These are phyloP conservation scores for Paxillus rubicundulus DNA, from an alignment of 768 basidiomycete species.

Conservation along the genomic window DNA sequence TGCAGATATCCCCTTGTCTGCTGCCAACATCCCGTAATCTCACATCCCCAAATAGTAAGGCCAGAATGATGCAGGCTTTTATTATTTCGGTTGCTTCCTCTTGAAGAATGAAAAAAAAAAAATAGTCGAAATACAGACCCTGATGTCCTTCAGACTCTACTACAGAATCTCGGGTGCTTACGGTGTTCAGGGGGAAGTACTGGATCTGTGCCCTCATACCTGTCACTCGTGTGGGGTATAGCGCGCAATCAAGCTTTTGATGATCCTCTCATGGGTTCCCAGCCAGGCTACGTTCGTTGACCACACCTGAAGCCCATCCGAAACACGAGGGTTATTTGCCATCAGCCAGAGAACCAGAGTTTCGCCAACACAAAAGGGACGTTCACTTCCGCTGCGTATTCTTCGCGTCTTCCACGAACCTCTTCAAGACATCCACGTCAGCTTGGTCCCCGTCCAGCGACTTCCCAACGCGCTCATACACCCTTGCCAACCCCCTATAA, in stretches of 20 bases:
- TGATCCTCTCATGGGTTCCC: too few relatives aligned
- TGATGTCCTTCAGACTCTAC: too few relatives aligned
- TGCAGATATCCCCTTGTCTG: conserved; percentile 17
- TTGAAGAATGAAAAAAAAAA: background rate
- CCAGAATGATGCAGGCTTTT: conserved; percentile 4
- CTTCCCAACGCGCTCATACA: conserved; percentile 44
- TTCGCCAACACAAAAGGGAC: conserved; percentile 15
- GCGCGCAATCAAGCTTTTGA: too few relatives aligned
- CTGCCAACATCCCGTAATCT: conserved; percentile 22
- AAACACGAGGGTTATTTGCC: too few relatives aligned
- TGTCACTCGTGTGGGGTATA: too few relatives aligned
- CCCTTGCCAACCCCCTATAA: conserved; percentile 45
- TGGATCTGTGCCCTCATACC: too few relatives aligned
- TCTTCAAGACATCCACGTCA: conserved; percentile 40
- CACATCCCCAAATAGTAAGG: conserved; percentile 20
- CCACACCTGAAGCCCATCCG: too few relatives aligned
- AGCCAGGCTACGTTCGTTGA: too few relatives aligned
- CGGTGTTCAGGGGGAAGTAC: background rate
- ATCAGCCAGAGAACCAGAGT: too few relatives aligned
- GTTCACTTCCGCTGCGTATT: conserved; percentile 6
- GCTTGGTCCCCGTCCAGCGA: conserved; percentile 37
- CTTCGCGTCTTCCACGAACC: conserved; percentile 49
- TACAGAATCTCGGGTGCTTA: too few relatives aligned
- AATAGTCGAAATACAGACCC: background rate
- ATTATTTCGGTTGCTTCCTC: conserved; percentile 14